Conservation (phyloP, 2,329 filamentous ascomycete species). For the Orbilia blumenaviensis region DNA sequence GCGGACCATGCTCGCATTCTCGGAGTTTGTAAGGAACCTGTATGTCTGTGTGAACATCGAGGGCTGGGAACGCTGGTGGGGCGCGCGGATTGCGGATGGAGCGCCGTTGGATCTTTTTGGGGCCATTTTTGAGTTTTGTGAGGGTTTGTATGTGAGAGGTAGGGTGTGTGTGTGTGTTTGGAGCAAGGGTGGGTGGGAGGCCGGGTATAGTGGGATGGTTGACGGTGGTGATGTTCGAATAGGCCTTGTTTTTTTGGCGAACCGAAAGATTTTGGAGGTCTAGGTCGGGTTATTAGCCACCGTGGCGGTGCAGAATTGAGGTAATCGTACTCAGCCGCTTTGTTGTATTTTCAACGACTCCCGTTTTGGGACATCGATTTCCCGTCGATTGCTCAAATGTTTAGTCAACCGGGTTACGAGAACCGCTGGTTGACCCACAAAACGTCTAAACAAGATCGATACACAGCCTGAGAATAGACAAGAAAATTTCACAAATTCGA, state of each 20-base stretch:
- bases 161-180: neutral
- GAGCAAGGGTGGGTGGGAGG: neutral
- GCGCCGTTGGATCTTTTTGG: constrained; percentile 33
- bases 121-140: constrained; percentile 11
- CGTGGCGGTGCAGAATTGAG: neutral
- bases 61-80: constrained; percentile 26
- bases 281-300: neutral
- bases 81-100: constrained; percentile 31
- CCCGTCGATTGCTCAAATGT: too few species aligned
- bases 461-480: too few species aligned
- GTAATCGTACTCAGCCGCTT: constrained; percentile 19
- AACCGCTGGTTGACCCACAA: too few species aligned
- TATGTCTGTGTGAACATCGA: constrained; percentile 42
- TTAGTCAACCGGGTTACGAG: too few species aligned
- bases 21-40: constrained; percentile 46
- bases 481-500: too few species aligned
- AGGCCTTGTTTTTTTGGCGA: neutral
- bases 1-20: constrained; percentile 40
- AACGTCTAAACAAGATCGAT: too few species aligned
- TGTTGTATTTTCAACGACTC: constrained; percentile 21
- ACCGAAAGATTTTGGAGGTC: constrained; percentile 14
- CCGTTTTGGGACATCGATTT: neutral
- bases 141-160: too few species aligned
- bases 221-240: neutral
- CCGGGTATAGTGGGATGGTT: neutral